Evolutionary conservation across 2,329 filamentous ascomycete species (phyloP), one percentile per base, ranked within the genome.

Genomic region (Lachnellula willkommii): DNA sequence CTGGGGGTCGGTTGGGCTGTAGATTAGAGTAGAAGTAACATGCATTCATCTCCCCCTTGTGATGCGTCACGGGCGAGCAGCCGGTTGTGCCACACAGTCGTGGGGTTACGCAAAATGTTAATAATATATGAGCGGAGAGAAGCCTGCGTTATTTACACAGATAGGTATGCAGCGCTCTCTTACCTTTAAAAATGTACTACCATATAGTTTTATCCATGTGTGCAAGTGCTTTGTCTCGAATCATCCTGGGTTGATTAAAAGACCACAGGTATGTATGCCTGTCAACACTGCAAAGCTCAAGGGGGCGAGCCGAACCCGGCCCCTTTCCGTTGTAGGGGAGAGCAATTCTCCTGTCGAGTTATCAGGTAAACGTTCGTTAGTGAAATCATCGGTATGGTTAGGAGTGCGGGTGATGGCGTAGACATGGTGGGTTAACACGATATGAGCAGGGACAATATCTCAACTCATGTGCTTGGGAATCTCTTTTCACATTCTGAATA

Each of bases 31-130:
- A 59, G 51, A 47, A 28, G 52, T 9, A 32, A 8, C 9, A 28
- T 9, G 7, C 50, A 53, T 50, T 32, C 49, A 57, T 20, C 28
- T 35, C 37, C 24, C 35, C 55, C 36, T 36, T 52, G 50, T 48
- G 45, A 49, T 53, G 52, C 42, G 32, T 54, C 42, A 57, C 46
- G 55, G 55, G 51, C 46, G 55, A 55, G 48, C 22, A 47, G 50
- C 45, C 48, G 45, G 17, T 40, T 26, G 2, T 28, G 51, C 49
- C 53, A 47, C 55, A 52, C 52, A 59, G 15, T 36, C 24, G 36
- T 45, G 42, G 39, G 43, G 48, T 52, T 49, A 59, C 55, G 59
- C 59, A 63, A 50, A 63, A 60, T 56, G 49, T 53, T 20, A 49
- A 53, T 20, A 49, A 53, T 58, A 54, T 57, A 56, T 61, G 55